Percentiles rank a stretch among this genome's conserved stretches.
These are phyloP conservation scores for Macrophomina tecta DNA, from an alignment of 2,329 filamentous ascomycete species.

Conservation along the genomic window DNA sequence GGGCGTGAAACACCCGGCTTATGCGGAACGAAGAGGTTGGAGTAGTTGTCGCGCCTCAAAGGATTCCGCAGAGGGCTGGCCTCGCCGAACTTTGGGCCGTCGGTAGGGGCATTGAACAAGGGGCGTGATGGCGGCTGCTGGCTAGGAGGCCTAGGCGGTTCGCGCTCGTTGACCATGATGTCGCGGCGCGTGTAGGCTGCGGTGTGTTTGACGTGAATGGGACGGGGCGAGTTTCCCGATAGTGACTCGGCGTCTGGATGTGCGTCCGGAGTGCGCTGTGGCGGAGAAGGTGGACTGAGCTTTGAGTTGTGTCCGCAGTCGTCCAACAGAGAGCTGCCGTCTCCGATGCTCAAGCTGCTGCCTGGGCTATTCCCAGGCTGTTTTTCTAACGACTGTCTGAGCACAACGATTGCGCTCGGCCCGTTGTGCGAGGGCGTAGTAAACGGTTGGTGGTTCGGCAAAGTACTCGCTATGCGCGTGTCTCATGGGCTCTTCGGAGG, in stretches of 20 bases:
- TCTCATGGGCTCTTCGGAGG: not conserved
- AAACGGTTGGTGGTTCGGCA: not conserved
- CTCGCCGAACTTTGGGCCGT: slow-evolving; percentile 58
- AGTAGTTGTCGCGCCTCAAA: slow-evolving; percentile 43
- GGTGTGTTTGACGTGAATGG: not conserved
- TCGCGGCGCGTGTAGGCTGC: slow-evolving; percentile 7
- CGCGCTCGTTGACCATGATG: slow-evolving; percentile 60
- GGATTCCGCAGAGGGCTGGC: slow-evolving; percentile 62
- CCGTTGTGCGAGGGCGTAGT: not conserved
- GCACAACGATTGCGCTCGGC: not conserved
- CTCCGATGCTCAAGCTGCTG: slow-evolving; percentile 31
- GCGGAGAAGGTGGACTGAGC: not conserved
- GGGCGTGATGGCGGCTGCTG: slow-evolving; percentile 8
- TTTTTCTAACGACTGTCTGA: not conserved
- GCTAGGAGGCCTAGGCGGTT: slow-evolving; percentile 44
- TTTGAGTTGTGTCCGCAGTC: slow-evolving; percentile 29
- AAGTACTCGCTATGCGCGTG: not conserved
- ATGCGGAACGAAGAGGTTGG: slow-evolving; percentile 56
- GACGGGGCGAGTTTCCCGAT: not conserved
- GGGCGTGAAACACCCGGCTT: slow-evolving; percentile 55
- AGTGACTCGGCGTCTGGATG: not conserved
- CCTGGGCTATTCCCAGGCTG: slow-evolving; percentile 2
- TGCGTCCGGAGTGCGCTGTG: no score
- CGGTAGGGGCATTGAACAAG: slow-evolving; percentile 4
- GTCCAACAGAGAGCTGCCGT: slow-evolving; percentile 43